These are phyloP conservation scores for Paraleonurus japonicus DNA, from an alignment of 257 asterid genomes.

Conservation along the genomic window DNA sequence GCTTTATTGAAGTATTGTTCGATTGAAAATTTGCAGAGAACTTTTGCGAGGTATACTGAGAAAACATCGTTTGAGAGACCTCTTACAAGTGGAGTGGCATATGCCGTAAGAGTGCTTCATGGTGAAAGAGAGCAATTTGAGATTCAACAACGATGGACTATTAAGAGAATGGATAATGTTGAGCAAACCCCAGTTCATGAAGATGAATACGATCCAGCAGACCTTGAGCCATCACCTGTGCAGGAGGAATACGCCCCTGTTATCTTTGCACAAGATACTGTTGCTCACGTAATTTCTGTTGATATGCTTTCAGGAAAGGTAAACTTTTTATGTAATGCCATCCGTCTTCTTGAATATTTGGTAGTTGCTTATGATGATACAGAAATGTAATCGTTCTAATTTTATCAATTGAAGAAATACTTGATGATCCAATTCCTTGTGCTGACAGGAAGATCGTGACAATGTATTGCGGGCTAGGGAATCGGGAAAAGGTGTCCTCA, in stretches of 20 bases:
- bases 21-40: conserved; percentile 62
- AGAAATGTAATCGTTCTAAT: no score
- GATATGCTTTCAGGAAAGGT: conserved; percentile 99
- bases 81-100: conserved; percentile 97
- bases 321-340: not conserved
- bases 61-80: conserved; percentile 96
- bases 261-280: conserved; percentile 96
- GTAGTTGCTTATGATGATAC: no score
- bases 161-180: conserved; percentile 80
- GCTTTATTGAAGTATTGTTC: conserved; percentile 3
- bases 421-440: conserved; percentile 12
- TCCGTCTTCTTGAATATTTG: not conserved
- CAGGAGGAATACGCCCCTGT: conserved; percentile 97
- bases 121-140: conserved; percentile 79
- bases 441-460: conserved; percentile 91
- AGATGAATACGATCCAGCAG: conserved; percentile 70
- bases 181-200: conserved; percentile 89
- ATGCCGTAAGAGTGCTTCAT: conserved; percentile 89
- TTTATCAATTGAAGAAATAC: no score
- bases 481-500: conserved; percentile 95
- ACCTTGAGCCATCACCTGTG: conserved; percentile 74
- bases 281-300: conserved; percentile 88
- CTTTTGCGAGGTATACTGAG: conserved; percentile 84
- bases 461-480: conserved; percentile 93
- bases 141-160: conserved; percentile 82